phyloP scores from a whole-genome alignment of 306 rosid species.

The Mimosa pudica region DNA sequence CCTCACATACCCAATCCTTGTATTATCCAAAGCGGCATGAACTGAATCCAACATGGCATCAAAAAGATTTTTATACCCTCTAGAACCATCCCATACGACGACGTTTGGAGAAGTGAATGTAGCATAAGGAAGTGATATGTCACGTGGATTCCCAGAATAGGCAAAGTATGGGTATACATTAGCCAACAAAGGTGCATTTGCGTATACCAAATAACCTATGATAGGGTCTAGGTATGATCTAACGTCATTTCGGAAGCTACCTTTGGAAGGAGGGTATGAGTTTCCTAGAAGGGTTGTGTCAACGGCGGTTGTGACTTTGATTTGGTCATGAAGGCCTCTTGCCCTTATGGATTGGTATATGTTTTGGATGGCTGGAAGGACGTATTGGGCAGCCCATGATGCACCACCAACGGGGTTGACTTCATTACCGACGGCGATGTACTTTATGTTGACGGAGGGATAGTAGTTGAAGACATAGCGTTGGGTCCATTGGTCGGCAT shows the following conservation, averaged over 20 bases:
- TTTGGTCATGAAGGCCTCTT: constrained; percentile 43
- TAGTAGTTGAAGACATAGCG: constrained; percentile 38
- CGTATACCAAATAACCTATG: constrained; percentile 52
- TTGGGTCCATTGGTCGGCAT: constrained; percentile 43
- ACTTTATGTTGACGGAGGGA: constrained; percentile 46
- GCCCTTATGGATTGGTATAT: not conserved
- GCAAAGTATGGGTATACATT: constrained; percentile 66
- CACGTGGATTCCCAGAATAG: constrained; percentile 43
- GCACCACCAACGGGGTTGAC: constrained; percentile 51
- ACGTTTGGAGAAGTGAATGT: constrained; percentile 53
- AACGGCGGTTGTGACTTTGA: constrained; percentile 67
- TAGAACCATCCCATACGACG: constrained; percentile 38
- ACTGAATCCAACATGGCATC: constrained; percentile 61
- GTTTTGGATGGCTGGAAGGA: constrained; percentile 40
- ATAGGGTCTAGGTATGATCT: constrained; percentile 63
- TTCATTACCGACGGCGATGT: constrained; percentile 68
- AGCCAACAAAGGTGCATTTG: constrained; percentile 56
- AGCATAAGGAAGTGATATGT: constrained; percentile 60
- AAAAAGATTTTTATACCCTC: constrained; percentile 58
- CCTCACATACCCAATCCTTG: constrained; percentile 49
- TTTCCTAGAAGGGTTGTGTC: constrained; percentile 62
- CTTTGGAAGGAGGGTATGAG: constrained; percentile 67
- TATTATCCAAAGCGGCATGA: constrained; percentile 55
- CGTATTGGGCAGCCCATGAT: constrained; percentile 22
- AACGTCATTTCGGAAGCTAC: constrained; percentile 57